Evolutionary conservation across 306 rosid species (phyloP).

Genomic region (Astragalus glycyphyllos): DNA sequence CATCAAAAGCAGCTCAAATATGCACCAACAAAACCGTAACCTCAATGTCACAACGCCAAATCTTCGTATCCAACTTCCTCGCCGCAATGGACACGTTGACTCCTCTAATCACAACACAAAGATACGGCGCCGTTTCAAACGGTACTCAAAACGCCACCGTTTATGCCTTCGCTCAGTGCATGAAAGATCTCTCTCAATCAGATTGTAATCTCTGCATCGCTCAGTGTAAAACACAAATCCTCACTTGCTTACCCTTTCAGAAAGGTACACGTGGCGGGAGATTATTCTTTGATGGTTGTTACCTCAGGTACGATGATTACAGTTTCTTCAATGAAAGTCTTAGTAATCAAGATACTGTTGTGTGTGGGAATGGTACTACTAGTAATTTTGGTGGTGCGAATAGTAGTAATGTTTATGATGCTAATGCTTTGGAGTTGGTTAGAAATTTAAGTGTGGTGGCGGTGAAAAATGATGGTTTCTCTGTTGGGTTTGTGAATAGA

Average conservation of each 20-base stretch:
- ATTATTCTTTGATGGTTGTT: conserved; percentile 74
- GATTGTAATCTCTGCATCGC: conserved; percentile 79
- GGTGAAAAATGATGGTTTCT: conserved; percentile 38
- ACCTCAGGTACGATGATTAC: conserved; percentile 56
- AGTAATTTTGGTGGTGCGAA: background rate
- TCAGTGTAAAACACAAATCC: conserved; percentile 58
- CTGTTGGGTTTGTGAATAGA: conserved; percentile 33
- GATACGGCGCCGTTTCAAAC: conserved; percentile 53
- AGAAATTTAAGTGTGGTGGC: conserved; percentile 37
- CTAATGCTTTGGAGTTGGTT: conserved; percentile 8
- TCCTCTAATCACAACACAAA: conserved; percentile 43
- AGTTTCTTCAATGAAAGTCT: conserved; percentile 59
- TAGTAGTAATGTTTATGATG: background rate
- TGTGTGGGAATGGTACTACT: conserved; percentile 23
- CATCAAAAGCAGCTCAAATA: conserved; percentile 52
- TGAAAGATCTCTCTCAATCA: conserved; percentile 56
- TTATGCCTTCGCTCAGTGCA: conserved; percentile 70
- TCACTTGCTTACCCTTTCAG: conserved; percentile 63
- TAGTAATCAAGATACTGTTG: conserved; percentile 40
- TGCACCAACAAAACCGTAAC: conserved; percentile 59
- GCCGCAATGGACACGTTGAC: conserved; percentile 44
- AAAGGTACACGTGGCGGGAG: conserved; percentile 57
- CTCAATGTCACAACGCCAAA: conserved; percentile 40
- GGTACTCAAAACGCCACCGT: conserved; percentile 58
- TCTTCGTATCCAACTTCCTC: conserved; percentile 49